A percentile compares a stretch with the other conserved stretches of the same genome.
Conservation (phyloP, 2,329 filamentous ascomycete genomes). For the Penicillium nordicum region DNA sequence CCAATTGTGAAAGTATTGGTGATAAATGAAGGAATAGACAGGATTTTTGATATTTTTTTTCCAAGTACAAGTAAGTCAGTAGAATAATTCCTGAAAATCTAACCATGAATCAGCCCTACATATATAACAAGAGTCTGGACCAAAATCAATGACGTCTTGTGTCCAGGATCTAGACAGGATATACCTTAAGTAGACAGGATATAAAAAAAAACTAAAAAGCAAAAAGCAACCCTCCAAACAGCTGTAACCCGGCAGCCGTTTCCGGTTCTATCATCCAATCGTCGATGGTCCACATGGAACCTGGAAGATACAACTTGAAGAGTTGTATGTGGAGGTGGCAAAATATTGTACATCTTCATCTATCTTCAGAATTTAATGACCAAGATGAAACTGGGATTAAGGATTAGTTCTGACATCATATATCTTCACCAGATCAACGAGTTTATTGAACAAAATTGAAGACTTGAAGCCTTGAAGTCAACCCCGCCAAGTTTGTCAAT, state of each 20-base stretch:
- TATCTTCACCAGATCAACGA: not conserved
- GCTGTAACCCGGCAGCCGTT: conserved; percentile 5
- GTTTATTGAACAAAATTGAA: not conserved
- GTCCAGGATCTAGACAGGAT: not conserved
- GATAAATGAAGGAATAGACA: not conserved
- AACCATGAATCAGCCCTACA: not conserved
- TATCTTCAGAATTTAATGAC: too few relatives aligned
- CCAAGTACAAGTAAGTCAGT: not conserved
- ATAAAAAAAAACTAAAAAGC: not conserved
- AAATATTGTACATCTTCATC: not conserved
- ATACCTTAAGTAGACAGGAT: not conserved
- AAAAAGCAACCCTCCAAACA: not conserved
- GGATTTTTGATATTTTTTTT: not conserved
- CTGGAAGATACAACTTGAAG: not conserved
- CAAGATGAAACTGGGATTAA: not conserved
- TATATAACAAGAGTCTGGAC: conserved; percentile 3
- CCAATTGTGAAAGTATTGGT: not conserved
- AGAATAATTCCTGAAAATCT: not conserved
- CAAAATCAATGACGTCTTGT: conserved; percentile 3
- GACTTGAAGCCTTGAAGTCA: not conserved
- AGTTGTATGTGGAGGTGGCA: not conserved
- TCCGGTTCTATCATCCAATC: conserved; percentile 2
- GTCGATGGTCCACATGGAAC: not conserved
- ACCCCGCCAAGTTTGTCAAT: not conserved
- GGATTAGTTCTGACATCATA: not conserved